Percentiles rank a stretch among this genome's conserved stretches.
Evolutionary conservation across 116 monocot genomes (phyloP).

Genomic region (Thalassia testudinum): DNA sequence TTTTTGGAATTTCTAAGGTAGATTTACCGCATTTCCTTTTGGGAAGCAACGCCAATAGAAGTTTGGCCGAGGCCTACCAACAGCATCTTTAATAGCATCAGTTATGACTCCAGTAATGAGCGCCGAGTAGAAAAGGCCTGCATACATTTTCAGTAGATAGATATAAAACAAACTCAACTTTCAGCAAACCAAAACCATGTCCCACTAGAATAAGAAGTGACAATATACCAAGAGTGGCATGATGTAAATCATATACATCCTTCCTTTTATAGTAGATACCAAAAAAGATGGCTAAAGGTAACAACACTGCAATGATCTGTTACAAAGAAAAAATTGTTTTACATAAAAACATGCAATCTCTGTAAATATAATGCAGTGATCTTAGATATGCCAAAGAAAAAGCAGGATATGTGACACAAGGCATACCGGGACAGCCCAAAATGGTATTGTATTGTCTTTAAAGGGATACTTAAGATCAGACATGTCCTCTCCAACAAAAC

Average conservation of each 20-base stretch:
- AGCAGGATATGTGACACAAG: not conserved
- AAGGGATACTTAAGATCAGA: slow-evolving; percentile 57
- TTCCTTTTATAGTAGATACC: slow-evolving; percentile 50
- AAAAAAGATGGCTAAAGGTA: slow-evolving; percentile 42
- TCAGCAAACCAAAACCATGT: not conserved
- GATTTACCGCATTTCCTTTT: slow-evolving; percentile 46
- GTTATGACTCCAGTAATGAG: slow-evolving; percentile 81
- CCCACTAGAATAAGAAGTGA: not conserved
- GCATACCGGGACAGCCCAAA: slow-evolving; percentile 68
- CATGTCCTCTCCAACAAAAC: slow-evolving; percentile 57
- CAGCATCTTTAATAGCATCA: slow-evolving; percentile 86
- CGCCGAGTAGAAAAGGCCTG: slow-evolving; percentile 69
- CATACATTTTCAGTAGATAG: not conserved
- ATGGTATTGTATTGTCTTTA: slow-evolving; percentile 49
- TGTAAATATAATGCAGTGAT: not conserved
- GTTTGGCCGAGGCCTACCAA: slow-evolving; percentile 89
- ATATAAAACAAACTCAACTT: not conserved
- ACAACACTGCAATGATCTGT: slow-evolving; percentile 56
- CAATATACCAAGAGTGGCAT: slow-evolving; percentile 57
- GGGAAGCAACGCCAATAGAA: slow-evolving; percentile 99
- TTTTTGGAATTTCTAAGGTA: not conserved
- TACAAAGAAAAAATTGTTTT: not conserved
- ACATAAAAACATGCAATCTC: not conserved
- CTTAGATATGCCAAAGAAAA: not conserved
- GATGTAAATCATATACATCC: slow-evolving; percentile 89